Evolutionary conservation across 2,329 filamentous ascomycete genomes (phyloP).

Genomic region (Colletotrichum caudatum): DNA sequence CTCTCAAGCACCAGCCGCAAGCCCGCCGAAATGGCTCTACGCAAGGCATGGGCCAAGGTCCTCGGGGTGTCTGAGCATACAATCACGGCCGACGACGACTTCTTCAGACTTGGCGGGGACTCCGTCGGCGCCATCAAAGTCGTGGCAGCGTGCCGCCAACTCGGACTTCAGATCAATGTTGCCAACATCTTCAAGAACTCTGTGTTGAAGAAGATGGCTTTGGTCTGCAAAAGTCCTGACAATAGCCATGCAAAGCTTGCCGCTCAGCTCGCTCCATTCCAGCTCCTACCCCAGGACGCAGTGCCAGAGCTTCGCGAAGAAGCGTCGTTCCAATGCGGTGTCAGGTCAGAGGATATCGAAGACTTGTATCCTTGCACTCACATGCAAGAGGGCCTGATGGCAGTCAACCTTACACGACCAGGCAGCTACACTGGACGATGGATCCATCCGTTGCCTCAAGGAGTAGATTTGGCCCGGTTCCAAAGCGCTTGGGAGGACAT

Average conservation of each 20-base stretch:
- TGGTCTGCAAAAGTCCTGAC: slow-evolving; percentile 11
- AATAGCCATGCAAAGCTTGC: accelerated
- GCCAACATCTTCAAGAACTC: slow-evolving; percentile 34
- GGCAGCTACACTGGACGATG: slow-evolving; percentile 43
- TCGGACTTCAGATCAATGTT: slow-evolving; percentile 21
- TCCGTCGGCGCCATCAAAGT: slow-evolving; percentile 47
- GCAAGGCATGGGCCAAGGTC: slow-evolving; percentile 38
- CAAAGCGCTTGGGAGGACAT: slow-evolving; percentile 42
- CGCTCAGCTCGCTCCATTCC: background rate
- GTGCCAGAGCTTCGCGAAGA: slow-evolving; percentile 6
- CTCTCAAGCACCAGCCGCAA: background rate
- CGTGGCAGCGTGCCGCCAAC: slow-evolving; percentile 35
- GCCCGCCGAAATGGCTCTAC: slow-evolving; percentile 8
- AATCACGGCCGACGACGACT: slow-evolving; percentile 49
- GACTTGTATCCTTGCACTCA: slow-evolving; percentile 45
- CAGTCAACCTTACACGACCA: slow-evolving; percentile 43
- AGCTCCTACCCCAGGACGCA: background rate
- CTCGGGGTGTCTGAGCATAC: slow-evolving; percentile 22
- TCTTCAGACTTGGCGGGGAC: slow-evolving; percentile 45
- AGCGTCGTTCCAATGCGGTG: slow-evolving; percentile 20
- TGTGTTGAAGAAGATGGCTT: slow-evolving; percentile 18
- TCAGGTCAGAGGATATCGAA: slow-evolving; percentile 24
- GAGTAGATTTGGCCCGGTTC: slow-evolving; percentile 39
- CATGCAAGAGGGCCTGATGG: slow-evolving; percentile 45
- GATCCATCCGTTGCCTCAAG: slow-evolving; percentile 30